Evolutionary conservation across 805 yeast species (phyloP).

Genomic region (Myxozyma nipponensis): DNA sequence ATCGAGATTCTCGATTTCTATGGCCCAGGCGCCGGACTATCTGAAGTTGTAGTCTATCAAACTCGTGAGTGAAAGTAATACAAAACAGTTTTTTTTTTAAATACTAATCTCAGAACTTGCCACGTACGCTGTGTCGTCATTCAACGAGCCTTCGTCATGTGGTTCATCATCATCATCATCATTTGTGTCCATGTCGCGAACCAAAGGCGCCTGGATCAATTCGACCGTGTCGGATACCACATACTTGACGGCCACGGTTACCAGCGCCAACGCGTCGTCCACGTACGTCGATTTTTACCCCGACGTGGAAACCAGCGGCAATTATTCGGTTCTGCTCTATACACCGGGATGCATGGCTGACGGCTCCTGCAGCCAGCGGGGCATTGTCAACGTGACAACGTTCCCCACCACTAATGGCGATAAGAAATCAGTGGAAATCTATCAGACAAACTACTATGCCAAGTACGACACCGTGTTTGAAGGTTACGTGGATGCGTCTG

Average conservation of each 20-base stretch:
- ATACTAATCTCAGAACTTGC: constrained; percentile 37
- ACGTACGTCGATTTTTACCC: constrained; percentile 47
- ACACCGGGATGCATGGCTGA: constrained; percentile 86
- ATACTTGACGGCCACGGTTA: constrained; percentile 32
- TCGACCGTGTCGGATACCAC: constrained; percentile 37
- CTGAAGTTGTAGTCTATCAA: constrained; percentile 71
- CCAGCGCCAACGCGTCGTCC: not conserved
- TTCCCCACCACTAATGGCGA: constrained; percentile 45
- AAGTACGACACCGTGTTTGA: constrained; percentile 75
- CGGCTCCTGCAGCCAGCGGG: constrained; percentile 63
- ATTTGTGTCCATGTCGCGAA: constrained; percentile 36
- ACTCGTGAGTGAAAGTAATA: constrained; percentile 36
- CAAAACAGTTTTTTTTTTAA: not conserved
- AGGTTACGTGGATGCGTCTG: constrained; percentile 57
- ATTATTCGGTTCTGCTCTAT: constrained; percentile 64
- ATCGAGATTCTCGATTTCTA: constrained; percentile 63
- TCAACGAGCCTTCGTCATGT: constrained; percentile 64
- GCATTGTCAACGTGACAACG: constrained; percentile 73
- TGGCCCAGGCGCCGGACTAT: constrained; percentile 64
- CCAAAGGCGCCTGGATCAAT: constrained; percentile 31
- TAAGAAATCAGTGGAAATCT: constrained; percentile 48
- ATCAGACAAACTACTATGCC: constrained; percentile 73
- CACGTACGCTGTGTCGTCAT: constrained; percentile 69
- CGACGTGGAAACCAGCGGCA: constrained; percentile 66
- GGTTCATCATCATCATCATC: constrained; percentile 33